phyloP scores from a whole-genome alignment of 2,329 filamentous ascomycete species.

The Penicillium sp. region DNA sequence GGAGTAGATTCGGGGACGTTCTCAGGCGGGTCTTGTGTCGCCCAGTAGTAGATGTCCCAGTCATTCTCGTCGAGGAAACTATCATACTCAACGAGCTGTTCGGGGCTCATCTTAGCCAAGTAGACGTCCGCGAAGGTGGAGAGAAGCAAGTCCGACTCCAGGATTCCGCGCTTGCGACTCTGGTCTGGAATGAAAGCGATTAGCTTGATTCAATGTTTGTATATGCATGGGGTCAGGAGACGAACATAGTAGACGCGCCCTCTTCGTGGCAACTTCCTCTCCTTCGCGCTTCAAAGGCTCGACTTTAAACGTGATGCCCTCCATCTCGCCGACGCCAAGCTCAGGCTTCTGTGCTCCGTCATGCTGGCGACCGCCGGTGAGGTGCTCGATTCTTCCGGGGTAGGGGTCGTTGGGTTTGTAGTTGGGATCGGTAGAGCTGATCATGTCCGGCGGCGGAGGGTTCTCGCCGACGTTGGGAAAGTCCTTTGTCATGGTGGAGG shows the following conservation, averaged over 20 bases:
- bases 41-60: slow-evolving; percentile 99
- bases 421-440: slow-evolving; percentile 54
- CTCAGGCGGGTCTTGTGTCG: slow-evolving; percentile 69
- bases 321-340: slow-evolving; percentile 78
- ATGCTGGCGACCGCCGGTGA: slow-evolving; percentile 61
- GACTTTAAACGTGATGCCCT: slow-evolving; percentile 79
- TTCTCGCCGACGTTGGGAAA: slow-evolving; percentile 58
- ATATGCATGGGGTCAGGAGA: slow-evolving; percentile 15
- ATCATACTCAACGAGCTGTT: slow-evolving; percentile 80
- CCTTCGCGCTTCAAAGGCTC: slow-evolving; percentile 82
- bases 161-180: slow-evolving; percentile 89
- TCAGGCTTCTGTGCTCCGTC: slow-evolving; percentile 57
- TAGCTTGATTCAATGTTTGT: slow-evolving; percentile 1
- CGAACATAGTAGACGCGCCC: slow-evolving; percentile 72
- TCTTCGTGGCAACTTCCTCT: slow-evolving; percentile 80
- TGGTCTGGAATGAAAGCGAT: slow-evolving; percentile 63
- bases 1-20: slow-evolving; percentile 48
- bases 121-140: slow-evolving; percentile 87
- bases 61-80: slow-evolving; percentile 96
- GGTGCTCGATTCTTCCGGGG: slow-evolving; percentile 60
- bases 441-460: slow-evolving; percentile 57
- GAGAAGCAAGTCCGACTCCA: slow-evolving; percentile 92
- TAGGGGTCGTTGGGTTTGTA: slow-evolving; percentile 58
- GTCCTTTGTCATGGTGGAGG: slow-evolving; percentile 60
- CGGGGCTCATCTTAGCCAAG: slow-evolving; percentile 67